Conservation (phyloP, 2,329 filamentous ascomycete genomes). For the Zymoseptoria ardabiliae region DNA sequence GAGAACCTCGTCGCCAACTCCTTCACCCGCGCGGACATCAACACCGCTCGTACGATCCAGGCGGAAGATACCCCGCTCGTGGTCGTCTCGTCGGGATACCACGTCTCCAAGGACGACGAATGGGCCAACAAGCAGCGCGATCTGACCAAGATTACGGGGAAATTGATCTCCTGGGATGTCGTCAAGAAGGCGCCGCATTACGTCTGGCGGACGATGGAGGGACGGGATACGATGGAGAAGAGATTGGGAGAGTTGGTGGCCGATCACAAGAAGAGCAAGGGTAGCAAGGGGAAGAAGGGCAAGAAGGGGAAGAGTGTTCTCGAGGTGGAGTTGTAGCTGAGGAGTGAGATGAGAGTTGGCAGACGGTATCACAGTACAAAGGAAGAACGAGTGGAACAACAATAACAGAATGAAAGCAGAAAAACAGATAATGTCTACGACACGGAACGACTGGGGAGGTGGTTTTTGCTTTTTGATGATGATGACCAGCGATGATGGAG, state of each 20-base stretch:
- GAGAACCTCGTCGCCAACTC: constrained; percentile 83
- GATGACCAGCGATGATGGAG: too few relatives aligned
- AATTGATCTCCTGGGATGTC: constrained; percentile 76
- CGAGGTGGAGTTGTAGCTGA: background rate
- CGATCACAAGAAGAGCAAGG: constrained; percentile 14
- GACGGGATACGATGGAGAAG: constrained; percentile 69
- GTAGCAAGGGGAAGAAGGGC: background rate
- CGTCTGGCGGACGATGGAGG: constrained; percentile 72
- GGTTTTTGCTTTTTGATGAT: too few relatives aligned
- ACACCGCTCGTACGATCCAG: constrained; percentile 72
- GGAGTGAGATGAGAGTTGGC: background rate
- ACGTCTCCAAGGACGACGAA: constrained; percentile 56
- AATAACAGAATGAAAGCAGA: too few relatives aligned
- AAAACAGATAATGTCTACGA: too few relatives aligned
- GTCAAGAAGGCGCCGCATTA: constrained; percentile 77
- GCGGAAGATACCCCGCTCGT: constrained; percentile 65
- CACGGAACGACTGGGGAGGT: too few relatives aligned
- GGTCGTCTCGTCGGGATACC: constrained; percentile 72
- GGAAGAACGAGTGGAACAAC: too few relatives aligned
- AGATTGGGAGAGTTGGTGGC: constrained; percentile 63
- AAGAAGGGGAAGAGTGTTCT: background rate
- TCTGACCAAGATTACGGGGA: constrained; percentile 69
- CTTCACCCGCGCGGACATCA: constrained; percentile 75
- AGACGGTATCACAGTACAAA: too few relatives aligned
- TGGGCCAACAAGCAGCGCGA: constrained; percentile 87